Evolutionary conservation across 345 rosid species (phyloP), one percentile per base, ranked within the genome.

Genomic region (Brassica cretica): DNA sequence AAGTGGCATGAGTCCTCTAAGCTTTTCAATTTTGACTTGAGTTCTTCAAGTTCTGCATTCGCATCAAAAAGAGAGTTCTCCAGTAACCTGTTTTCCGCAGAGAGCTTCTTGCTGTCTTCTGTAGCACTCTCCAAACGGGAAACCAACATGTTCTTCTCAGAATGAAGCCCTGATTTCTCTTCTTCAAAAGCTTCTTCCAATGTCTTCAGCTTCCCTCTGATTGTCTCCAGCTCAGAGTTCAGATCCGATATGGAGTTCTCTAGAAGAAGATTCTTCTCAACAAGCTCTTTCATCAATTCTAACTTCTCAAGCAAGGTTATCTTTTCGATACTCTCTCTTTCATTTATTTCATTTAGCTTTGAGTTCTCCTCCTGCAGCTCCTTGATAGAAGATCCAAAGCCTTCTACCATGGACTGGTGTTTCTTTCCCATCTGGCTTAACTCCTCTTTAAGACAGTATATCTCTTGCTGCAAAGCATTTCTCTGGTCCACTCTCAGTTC

Each of bases 391-490:
- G 90, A 84, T 62, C 80, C 90, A 74, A 92, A 84, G 81, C 68
- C 51, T 68, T 88, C 93, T 55, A 84, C 77, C 75, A 89, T 79
- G 61, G 78, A 81, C 76, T 77, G 88, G 63, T 91, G 86, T 80
- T 84, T 90, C 88, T 84, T 89, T 80, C 84, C 91, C 24, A 88
- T 86, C 49, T 82, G 92, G 83, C 91, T 88, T 72, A 96, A 75
- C 71, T 93, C 99, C 87, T 96, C 96, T 83, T 93, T 89, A 74
- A 96, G 89, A 84, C 97, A 91, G 80, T 93, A 93, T 80, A 91
- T 90, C 81, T 93, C 99, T 83, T 96, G 98, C 88, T 93, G 99
- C 80, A 93, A 91, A 80, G 97, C 96, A 84, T 91, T 96, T 80
- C 98, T 88, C 77, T 91, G 89, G 79, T 91, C 93, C 81, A 88